Evolutionary conservation across 2,329 filamentous ascomycete genomes (phyloP).

Genomic region (Aspergillus udagawae): DNA sequence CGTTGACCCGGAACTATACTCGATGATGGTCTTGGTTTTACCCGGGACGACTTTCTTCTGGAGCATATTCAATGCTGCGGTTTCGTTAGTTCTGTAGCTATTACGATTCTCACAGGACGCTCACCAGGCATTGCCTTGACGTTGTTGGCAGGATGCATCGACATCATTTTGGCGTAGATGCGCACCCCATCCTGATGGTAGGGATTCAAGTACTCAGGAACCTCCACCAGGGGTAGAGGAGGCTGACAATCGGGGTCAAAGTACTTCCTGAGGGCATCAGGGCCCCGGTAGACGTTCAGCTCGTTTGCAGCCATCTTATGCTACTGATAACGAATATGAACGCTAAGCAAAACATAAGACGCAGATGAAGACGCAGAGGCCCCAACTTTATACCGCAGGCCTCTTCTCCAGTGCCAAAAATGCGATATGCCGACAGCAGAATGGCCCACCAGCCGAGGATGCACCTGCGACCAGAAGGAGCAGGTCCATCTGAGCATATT

Average conservation of each 20-base stretch:
- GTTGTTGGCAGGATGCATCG: conserved; percentile 61
- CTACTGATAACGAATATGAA: neutral
- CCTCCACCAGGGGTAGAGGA: conserved; percentile 58
- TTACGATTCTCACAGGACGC: neutral
- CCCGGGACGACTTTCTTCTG: conserved; percentile 39
- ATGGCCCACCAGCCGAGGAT: too few species aligned
- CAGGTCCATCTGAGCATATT: too few species aligned
- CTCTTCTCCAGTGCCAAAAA: too few species aligned
- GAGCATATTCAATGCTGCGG: conserved; percentile 50
- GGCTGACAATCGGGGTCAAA: conserved; percentile 57
- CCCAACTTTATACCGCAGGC: too few species aligned
- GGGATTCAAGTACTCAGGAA: conserved; percentile 56
- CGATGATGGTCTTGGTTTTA: conserved; percentile 52
- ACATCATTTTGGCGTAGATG: conserved; percentile 65
- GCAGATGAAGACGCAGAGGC: too few species aligned
- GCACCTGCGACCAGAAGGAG: too few species aligned
- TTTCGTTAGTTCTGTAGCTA: neutral
- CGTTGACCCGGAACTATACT: conserved; percentile 61
- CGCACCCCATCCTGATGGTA: conserved; percentile 55
- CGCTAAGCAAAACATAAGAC: neutral
- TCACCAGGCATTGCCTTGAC: conserved; percentile 57
- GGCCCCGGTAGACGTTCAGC: conserved; percentile 56
- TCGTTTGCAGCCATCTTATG: conserved; percentile 27
- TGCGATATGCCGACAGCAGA: too few species aligned
- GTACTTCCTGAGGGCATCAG: conserved; percentile 55